Base-by-base conservation (phyloP, 108 stramenopile genomes). In the Stephanodiscus triporus region DNA sequence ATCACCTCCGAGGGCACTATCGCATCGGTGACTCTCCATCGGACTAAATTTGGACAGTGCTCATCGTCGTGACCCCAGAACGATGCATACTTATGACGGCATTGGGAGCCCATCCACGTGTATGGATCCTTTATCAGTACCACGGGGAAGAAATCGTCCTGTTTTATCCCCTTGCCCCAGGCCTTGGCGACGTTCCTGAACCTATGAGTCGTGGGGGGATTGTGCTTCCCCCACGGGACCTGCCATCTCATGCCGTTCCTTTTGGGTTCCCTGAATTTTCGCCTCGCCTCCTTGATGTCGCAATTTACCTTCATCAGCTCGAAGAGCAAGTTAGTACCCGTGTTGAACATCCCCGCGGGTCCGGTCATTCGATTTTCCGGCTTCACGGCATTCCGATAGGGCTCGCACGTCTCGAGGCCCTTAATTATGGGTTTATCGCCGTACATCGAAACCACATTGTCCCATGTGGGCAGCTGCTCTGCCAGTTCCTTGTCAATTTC, bases 291-390 rank as follows among this genome's bases (percentile, higher is more conserved):
- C 47, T 53, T 51, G 53, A 76, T 76, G 6, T 76, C 67, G 40
- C 75, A 95, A 80, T 92, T 93, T 16, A 48, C 16, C 29, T 84
- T 81, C 70, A 95, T 53, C 20, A 92, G 60, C 63, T 87, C 83
- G 11, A 72, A 82, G 75, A 95, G 67, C n/a, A 94, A 55, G 59
- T 96, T 94, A 23, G 95, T 91, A 9, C 91, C 87, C 0, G 79
- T 90, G 73, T 94, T 88, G 81, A 91, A 94, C 63, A 89, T 74
- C 4, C 91, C 90, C 27, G 90, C 87, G 16, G 73, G 77, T 36
- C 66, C 72, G 17, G 75, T 78, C 65, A 74, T 67, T 23, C 61
- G 40, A 54, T 78, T 40, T 56, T 65, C 61, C 16, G 66, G 72
- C 42, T 58, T 61, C 27, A 71, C 75, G 10, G 32, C 70, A 1